Conservation (phyloP, 208 protist species). For the Leptomonas pyrrhocoris region DNA sequence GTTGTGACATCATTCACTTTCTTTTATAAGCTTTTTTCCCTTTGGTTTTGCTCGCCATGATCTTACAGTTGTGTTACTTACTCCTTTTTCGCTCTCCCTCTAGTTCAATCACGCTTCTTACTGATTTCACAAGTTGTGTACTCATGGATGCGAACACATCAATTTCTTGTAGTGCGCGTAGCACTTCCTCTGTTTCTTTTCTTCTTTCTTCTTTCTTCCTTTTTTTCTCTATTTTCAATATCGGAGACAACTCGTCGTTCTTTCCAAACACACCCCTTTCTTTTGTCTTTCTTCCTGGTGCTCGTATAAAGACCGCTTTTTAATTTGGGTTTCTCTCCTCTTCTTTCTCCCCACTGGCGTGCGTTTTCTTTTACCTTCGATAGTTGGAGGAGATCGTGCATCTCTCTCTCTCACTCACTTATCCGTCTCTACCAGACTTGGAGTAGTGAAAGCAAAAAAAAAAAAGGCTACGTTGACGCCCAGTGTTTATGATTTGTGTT, state of each 20-base stretch:
- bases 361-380: background rate
- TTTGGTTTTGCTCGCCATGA: conserved; percentile 12
- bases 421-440: background rate
- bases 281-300: background rate
- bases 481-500: background rate
- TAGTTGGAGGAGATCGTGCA: conserved; percentile 10
- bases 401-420: background rate
- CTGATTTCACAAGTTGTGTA: too few relatives aligned
- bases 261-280: background rate
- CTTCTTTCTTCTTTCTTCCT: conserved; percentile 7
- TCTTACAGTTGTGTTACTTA: conserved; percentile 13
- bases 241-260: background rate
- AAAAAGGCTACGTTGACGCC: background rate
- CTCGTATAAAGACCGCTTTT: conserved; percentile 10
- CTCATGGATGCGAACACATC: too few relatives aligned
- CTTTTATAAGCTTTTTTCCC: conserved; percentile 10
- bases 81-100: too few relatives aligned
- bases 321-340: conserved; percentile 11
- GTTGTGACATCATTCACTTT: background rate
- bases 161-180: too few relatives aligned
- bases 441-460: too few relatives aligned
- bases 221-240: conserved; percentile 7
- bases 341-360: conserved; percentile 1
- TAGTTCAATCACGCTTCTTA: too few relatives aligned
- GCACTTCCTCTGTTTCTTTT: too few relatives aligned